Percentiles rank a stretch among this genome's conserved stretches.
Conservation (phyloP, 2,329 filamentous ascomycete species). For the Falciphora oryzae region DNA sequence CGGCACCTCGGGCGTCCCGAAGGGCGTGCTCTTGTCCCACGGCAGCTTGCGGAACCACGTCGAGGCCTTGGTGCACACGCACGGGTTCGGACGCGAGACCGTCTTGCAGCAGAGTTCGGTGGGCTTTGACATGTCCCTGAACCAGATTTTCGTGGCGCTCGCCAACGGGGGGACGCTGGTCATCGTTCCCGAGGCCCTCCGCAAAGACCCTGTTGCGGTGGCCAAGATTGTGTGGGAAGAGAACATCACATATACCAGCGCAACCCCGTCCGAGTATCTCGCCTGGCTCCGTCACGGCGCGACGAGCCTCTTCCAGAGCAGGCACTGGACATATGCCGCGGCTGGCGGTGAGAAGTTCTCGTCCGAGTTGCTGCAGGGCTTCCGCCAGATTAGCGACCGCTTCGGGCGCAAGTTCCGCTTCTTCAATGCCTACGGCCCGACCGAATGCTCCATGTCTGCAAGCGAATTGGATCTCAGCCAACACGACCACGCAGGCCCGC, state of each 20-base stretch:
- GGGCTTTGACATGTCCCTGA: slow-evolving; percentile 27
- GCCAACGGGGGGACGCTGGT: slow-evolving; percentile 29
- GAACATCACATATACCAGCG: slow-evolving; percentile 29
- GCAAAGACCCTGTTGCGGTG: slow-evolving; percentile 30
- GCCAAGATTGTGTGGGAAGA: neutral
- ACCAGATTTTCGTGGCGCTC: slow-evolving; percentile 31
- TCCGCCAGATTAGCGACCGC: slow-evolving; percentile 8
- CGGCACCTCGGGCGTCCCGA: slow-evolving; percentile 30
- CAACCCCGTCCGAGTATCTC: slow-evolving; percentile 33
- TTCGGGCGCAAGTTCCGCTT: slow-evolving; percentile 8
- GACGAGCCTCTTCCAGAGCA: slow-evolving; percentile 14
- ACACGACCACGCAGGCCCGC: neutral
- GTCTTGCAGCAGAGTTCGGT: slow-evolving; percentile 29
- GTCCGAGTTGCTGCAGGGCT: slow-evolving; percentile 9
- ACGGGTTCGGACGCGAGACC: slow-evolving; percentile 16
- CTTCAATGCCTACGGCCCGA: slow-evolving; percentile 27
- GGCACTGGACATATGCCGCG: slow-evolving; percentile 24
- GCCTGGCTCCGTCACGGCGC: slow-evolving; percentile 18
- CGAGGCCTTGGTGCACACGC: slow-evolving; percentile 18
- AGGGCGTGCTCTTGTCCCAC: slow-evolving; percentile 33
- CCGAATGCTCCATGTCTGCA: slow-evolving; percentile 19
- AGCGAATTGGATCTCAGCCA: slow-evolving; percentile 10
- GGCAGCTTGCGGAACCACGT: slow-evolving; percentile 23
- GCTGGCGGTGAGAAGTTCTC: slow-evolving; percentile 25
- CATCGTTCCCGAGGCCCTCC: slow-evolving; percentile 24